These are phyloP conservation scores for Talaromyces trachyspermus DNA, from an alignment of 495 filamentous ascomycete species.

Conservation along the genomic window DNA sequence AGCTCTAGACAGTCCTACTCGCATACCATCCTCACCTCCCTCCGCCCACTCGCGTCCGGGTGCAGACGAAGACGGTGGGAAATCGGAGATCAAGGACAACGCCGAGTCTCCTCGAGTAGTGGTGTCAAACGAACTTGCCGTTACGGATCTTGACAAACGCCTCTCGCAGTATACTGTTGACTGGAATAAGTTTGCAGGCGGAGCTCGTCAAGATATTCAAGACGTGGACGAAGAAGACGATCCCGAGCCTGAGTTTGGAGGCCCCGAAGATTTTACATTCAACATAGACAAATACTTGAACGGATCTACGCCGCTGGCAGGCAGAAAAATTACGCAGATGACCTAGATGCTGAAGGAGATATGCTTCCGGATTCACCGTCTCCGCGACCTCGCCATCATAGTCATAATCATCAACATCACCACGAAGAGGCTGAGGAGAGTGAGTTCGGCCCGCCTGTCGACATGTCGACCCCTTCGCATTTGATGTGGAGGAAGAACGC, in stretches of 20 bases:
- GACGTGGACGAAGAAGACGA: conserved; percentile 24
- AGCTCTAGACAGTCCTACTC: conserved; percentile 29
- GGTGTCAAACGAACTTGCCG: conserved; percentile 19
- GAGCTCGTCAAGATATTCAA: conserved; percentile 23
- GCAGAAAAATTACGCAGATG: conserved; percentile 13
- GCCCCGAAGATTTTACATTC: conserved; percentile 46
- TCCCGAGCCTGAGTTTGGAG: conserved; percentile 39
- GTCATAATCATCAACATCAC: not conserved
- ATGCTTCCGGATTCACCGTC: conserved; percentile 6
- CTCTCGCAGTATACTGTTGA: conserved; percentile 42
- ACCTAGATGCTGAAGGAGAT: conserved; percentile 10
- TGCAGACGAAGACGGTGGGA: not conserved
- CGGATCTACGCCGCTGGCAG: conserved; percentile 25
- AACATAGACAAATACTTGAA: conserved; percentile 44
- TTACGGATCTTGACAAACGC: conserved; percentile 32
- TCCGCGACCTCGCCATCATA: conserved; percentile 5
- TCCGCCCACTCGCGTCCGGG: not conserved
- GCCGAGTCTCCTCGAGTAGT: conserved; percentile 15
- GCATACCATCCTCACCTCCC: conserved; percentile 5
- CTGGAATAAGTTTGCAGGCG: conserved; percentile 37
- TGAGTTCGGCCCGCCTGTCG: conserved; percentile 39
- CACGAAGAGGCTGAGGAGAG: conserved; percentile 28
- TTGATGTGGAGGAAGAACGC: conserved; percentile 24
- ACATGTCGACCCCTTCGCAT: conserved; percentile 44
- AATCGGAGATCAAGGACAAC: not conserved